Base-by-base conservation (phyloP, 148 eudicot species). In the Vaccinium macrocarpon region DNA sequence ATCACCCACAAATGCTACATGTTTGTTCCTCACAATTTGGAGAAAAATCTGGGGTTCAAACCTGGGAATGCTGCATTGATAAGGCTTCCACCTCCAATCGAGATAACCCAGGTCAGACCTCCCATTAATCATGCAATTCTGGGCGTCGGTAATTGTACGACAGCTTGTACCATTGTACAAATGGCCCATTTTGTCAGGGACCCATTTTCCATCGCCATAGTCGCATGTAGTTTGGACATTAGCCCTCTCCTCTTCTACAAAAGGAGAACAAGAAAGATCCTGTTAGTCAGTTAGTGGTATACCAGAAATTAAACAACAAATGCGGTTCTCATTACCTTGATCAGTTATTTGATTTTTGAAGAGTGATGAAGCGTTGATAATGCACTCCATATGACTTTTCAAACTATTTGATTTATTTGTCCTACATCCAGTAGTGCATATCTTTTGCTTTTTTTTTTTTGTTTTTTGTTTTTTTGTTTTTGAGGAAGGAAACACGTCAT, bases 1-100 rank as follows among this genome's bases (percentile, higher is more conserved):
- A 81, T 97, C 99, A 51, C 99, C 99, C 38, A 97, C 96, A 91
- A 97, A 97, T 14, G 99, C 99, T 64, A 97, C 78, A 87, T 93
- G 95, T 81, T 91, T 95, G 78, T 89, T 90, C 61, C 83, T 78
- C 25, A 91, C 70, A 53, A 92, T 87, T 52, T 84, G 82, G 62
- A 97, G 88, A 84, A 97, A 97, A n/a, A 73, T 78, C 59, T 70
- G 64, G 73, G 99, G 99, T 23, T 91, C 92, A 78, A 97, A 95
- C 90, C 94, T 90, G 53, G 90, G 90, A 74, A 95, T 88, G 59
- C 86, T 32, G 85, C 98, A 97, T 38, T 92, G 68, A 8, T 81
- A 86, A 8, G 99, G 99, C 72, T 83, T 88, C 99, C 99, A 97
- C 78, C 83, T 92, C 99, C 99, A 97, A 32, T 88, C 75, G 10